Evolutionary conservation across 306 rosid genomes (phyloP).

Genomic region (Casuarina cunninghamiana): DNA sequence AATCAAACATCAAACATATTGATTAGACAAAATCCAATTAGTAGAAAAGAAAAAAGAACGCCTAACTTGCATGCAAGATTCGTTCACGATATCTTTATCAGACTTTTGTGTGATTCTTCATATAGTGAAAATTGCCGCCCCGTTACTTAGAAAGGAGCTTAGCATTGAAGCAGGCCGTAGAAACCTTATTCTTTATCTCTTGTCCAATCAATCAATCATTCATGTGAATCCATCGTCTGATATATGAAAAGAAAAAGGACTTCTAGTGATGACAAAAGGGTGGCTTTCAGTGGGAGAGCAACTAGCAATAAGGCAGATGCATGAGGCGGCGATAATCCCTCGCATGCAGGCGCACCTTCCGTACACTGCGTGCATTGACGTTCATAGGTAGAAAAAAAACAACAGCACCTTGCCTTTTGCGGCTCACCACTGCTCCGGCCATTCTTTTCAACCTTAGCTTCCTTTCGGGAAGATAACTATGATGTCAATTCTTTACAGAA

Average conservation of each 20-base stretch:
- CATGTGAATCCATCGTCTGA: neutral
- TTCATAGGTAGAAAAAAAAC: neutral
- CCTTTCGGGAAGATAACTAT: too few relatives aligned
- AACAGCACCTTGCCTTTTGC: too few relatives aligned
- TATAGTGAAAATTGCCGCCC: neutral
- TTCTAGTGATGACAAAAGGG: neutral
- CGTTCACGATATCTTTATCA: neutral
- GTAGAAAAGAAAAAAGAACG: too few relatives aligned
- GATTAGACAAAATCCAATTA: too few relatives aligned
- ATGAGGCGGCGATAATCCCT: neutral
- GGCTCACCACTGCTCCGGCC: too few relatives aligned
- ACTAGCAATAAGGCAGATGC: neutral
- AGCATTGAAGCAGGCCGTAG: neutral
- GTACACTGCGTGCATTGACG: conserved; percentile 5
- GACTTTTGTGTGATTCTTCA: too few relatives aligned
- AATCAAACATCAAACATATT: too few relatives aligned
- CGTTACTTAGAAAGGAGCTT: neutral
- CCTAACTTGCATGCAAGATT: too few relatives aligned
- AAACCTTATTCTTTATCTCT: too few relatives aligned
- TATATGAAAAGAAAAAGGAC: neutral
- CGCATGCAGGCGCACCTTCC: conserved; percentile 9
- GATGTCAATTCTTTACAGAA: too few relatives aligned
- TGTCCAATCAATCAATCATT: neutral
- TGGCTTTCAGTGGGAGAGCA: conserved; percentile 15
- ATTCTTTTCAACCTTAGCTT: neutral